Base-by-base conservation (phyloP, 192 early-diverging fungal species). In the Phycomyces nitens region DNA sequence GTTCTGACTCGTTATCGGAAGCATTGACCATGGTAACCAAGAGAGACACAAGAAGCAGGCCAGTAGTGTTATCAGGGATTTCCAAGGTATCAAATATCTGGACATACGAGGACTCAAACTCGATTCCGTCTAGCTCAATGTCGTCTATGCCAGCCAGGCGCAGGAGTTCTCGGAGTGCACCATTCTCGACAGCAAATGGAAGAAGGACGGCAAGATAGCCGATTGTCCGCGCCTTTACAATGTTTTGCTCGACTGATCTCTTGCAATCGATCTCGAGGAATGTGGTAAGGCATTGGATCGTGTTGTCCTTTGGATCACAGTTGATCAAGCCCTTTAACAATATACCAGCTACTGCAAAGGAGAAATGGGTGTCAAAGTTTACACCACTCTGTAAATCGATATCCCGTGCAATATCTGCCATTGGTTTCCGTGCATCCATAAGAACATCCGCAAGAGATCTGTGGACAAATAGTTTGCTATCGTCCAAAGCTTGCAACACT, bases 271-370 rank as follows among this genome's bases (percentile, higher is more conserved):
- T 81, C 62, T 88, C 85, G 3, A 96, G 77, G 24, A 94, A 78
- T 23, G 81, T 76, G 27, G 77, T 71, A 23, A 95, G 66, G 5
- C 91, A 82, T 22, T 79, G 73, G 22, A 84, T 80, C 0, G 89
- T 86, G 29, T 77, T 80, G 3, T 82, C 82, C 64, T 88, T 86
- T 44, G 90, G 91, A 15, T 75, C 71, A 34, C 85, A 83, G 61
- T 93, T 80, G 63, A 87, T 88, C 60, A 95, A 70, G 14, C 94
- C 95, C 62, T 89, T 90, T 56, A 96, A 63, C 43, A 97, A 74
- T 50, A 84, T 84, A 16, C 86, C 82, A 2, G 89, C 78, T 38
- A 96, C 75, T 9, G 94, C 91, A 57, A 93, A 92, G 27, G 89
- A 80, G 51, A 97, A 95, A 55, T 94, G 89, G 5, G 80, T 82